A percentile compares a stretch with the other conserved stretches of the same genome.
Conservation (phyloP, 306 rosid genomes). For the Senna siamea region DNA sequence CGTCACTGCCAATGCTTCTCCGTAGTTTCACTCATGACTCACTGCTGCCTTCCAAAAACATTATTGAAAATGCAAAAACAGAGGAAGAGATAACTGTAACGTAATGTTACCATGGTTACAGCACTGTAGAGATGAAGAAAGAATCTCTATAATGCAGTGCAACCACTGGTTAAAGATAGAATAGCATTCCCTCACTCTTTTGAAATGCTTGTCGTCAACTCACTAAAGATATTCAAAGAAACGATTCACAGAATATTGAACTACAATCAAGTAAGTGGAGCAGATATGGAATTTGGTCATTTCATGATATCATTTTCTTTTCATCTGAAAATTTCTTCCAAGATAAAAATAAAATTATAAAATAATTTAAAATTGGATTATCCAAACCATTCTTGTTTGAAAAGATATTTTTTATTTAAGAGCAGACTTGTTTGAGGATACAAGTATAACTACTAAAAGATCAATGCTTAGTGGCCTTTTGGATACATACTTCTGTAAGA, state of each 20-base stretch:
- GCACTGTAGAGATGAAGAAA: background rate
- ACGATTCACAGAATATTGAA: background rate
- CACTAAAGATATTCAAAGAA: background rate
- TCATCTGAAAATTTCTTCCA: background rate
- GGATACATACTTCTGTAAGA: background rate
- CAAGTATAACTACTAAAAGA: background rate
- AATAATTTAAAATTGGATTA: too few species aligned
- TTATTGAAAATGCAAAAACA: background rate
- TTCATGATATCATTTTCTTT: background rate
- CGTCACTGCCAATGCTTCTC: background rate
- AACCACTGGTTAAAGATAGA: background rate
- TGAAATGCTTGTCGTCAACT: constrained; percentile 13
- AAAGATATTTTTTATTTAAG: too few species aligned
- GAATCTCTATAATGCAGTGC: constrained; percentile 13
- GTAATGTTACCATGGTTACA: background rate
- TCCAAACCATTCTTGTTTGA: too few species aligned
- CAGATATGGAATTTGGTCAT: background rate
- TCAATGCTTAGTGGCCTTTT: too few species aligned
- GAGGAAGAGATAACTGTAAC: background rate
- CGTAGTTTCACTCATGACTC: background rate
- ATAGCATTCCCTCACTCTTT: background rate
- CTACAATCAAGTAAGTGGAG: background rate
- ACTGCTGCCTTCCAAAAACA: background rate
- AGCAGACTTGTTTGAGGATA: background rate
- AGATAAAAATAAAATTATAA: background rate